Conservation (phyloP, 345 rosid genomes). For the Passiflora organensis region DNA sequence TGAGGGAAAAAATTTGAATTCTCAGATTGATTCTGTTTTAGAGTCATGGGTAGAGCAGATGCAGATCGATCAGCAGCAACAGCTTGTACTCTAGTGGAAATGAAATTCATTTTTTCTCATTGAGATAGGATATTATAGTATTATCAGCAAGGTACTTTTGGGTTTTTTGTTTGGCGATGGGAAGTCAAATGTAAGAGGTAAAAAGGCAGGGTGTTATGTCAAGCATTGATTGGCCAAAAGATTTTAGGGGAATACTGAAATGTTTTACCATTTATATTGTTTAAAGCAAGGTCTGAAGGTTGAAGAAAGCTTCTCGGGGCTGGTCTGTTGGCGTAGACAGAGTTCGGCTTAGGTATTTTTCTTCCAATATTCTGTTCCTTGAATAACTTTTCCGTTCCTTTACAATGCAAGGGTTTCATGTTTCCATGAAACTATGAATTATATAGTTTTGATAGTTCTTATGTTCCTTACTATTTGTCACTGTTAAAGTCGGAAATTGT, state of each 20-base stretch:
- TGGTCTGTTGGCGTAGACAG: not conserved
- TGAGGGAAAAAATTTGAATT: conserved; percentile 28
- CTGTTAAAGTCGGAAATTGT: not conserved
- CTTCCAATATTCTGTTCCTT: not conserved
- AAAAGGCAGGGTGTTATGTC: no score
- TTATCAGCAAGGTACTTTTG: conserved; percentile 3
- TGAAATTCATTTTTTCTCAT: not conserved
- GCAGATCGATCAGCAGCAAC: conserved; percentile 49
- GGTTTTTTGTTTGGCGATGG: conserved; percentile 2
- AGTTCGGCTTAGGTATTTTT: conserved; percentile 1
- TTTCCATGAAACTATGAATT: conserved; percentile 9
- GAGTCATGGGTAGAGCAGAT: conserved; percentile 75
- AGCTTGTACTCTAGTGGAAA: conserved; percentile 29
- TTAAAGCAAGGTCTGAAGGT: conserved; percentile 5
- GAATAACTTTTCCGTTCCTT: not conserved
- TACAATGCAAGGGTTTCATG: not conserved
- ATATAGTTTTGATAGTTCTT: not conserved
- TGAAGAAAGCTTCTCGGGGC: conserved; percentile 6
- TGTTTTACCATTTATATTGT: not conserved
- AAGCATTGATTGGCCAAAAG: not conserved
- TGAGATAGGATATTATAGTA: not conserved
- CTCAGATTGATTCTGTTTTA: conserved; percentile 28
- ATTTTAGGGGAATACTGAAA: not conserved
- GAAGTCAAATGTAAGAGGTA: no score
- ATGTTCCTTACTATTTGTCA: not conserved